phyloP scores from a whole-genome alignment of 306 rosid species.

The Abrus pulchellus region DNA sequence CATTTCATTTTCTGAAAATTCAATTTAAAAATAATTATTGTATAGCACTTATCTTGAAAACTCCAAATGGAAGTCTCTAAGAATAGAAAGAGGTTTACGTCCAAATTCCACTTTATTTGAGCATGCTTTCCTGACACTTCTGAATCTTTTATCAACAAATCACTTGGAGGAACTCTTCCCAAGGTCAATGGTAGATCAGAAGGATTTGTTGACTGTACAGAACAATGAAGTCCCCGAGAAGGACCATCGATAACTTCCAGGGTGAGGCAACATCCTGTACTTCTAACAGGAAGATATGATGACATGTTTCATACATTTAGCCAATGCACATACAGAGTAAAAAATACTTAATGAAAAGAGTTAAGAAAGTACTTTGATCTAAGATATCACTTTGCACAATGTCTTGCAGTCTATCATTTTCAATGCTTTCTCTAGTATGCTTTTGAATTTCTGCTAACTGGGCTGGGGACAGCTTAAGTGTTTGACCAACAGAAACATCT shows the following conservation, averaged over 20 bases:
- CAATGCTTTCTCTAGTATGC: slow-evolving; percentile 47
- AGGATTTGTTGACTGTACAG: slow-evolving; percentile 64
- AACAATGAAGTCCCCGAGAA: slow-evolving; percentile 67
- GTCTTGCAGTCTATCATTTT: slow-evolving; percentile 55
- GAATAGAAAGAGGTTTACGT: slow-evolving; percentile 61
- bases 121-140: slow-evolving; percentile 99
- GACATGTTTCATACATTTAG: slow-evolving; percentile 55
- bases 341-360: slow-evolving; percentile 31
- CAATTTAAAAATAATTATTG: slow-evolving; percentile 44
- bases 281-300: slow-evolving; percentile 77
- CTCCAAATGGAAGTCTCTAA: slow-evolving; percentile 41
- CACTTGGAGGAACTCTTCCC: slow-evolving; percentile 90
- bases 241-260: slow-evolving; percentile 96
- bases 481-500: slow-evolving; percentile 67
- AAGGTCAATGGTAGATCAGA: slow-evolving; percentile 78
- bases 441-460: slow-evolving; percentile 61
- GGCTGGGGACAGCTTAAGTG: slow-evolving; percentile 61
- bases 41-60: slow-evolving; percentile 34
- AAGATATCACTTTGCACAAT: slow-evolving; percentile 49
- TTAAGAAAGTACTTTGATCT: slow-evolving; percentile 80
- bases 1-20: slow-evolving; percentile 84
- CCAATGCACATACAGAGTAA: slow-evolving; percentile 46
- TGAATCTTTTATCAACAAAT: slow-evolving; percentile 75
- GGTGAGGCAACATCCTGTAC: slow-evolving; percentile 93
- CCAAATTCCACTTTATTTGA: slow-evolving; percentile 79